phyloP scores from a whole-genome alignment of 495 filamentous ascomycete genomes.

The Opeltia flavorubescens region DNA sequence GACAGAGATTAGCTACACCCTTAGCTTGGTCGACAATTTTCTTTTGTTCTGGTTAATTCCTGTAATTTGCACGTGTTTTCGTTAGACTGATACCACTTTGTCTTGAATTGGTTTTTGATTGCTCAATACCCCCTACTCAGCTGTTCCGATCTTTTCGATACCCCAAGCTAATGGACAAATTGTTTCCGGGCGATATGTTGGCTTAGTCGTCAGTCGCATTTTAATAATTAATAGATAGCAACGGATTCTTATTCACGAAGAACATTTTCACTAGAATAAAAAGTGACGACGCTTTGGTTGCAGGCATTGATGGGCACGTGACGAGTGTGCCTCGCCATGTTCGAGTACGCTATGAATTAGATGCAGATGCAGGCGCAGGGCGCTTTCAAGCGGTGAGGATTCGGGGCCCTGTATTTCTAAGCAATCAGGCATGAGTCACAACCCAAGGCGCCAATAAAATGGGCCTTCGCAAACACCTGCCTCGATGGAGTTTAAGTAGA shows the following conservation, averaged over 20 bases:
- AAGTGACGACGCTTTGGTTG: not conserved
- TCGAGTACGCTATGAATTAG: not conserved
- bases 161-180: too few relatives aligned
- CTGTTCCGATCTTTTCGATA: slow-evolving; percentile 2
- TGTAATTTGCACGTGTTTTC: slow-evolving; percentile 24
- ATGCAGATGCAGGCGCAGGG: not conserved
- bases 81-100: slow-evolving; percentile 41
- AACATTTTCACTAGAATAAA: not conserved
- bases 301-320: not conserved
- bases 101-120: slow-evolving; percentile 6
- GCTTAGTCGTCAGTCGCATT: not conserved
- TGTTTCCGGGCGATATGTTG: not conserved
- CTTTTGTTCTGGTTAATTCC: slow-evolving; percentile 12
- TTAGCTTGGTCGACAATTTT: slow-evolving; percentile 13
- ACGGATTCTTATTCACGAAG: not conserved
- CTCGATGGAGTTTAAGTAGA: not conserved
- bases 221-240: not conserved
- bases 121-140: slow-evolving; percentile 5
- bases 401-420: not conserved
- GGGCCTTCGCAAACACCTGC: not conserved
- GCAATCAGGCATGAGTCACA: not conserved
- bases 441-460: too few relatives aligned
- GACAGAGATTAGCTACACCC: slow-evolving; percentile 4
- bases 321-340: not conserved
- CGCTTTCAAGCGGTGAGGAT: not conserved